Conservation (phyloP, 257 asterid genomes). For the Gentiana straminea region DNA sequence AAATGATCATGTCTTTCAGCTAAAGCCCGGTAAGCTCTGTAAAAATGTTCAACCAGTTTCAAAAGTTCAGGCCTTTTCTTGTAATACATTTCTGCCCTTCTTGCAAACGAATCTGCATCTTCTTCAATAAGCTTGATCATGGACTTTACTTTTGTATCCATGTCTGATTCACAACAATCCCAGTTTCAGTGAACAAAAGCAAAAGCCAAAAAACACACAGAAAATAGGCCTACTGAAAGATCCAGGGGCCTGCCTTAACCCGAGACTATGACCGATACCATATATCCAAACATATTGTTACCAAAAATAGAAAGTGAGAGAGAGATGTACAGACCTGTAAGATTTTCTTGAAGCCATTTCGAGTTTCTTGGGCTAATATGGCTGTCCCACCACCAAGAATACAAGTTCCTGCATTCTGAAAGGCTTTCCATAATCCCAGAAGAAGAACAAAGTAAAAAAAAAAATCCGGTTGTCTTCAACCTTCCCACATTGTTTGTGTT, state of each 20-base stretch:
- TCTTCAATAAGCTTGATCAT: constrained; percentile 95
- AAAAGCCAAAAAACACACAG: not conserved
- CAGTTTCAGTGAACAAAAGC: constrained; percentile 2
- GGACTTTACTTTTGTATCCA: constrained; percentile 75
- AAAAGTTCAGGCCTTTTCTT: constrained; percentile 85
- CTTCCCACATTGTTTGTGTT: not conserved
- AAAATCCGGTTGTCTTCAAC: constrained; percentile 25
- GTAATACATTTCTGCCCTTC: constrained; percentile 92
- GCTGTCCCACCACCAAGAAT: constrained; percentile 99
- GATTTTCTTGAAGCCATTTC: constrained; percentile 94
- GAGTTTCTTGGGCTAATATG: constrained; percentile 86
- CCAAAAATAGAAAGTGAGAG: not conserved
- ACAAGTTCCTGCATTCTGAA: constrained; percentile 59
- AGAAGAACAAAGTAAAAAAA: constrained; percentile 5
- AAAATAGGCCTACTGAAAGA: not conserved
- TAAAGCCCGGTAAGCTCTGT: constrained; percentile 83
- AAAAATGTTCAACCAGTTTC: constrained; percentile 94
- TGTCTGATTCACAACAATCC: constrained; percentile 37
- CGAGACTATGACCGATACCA: too few relatives aligned
- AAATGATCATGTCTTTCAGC: constrained; percentile 85
- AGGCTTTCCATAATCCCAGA: constrained; percentile 59
- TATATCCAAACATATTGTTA: too few relatives aligned
- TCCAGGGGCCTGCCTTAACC: too few relatives aligned
- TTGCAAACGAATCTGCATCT: constrained; percentile 94
- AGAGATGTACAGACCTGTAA: constrained; percentile 39